phyloP scores from a whole-genome alignment of 345 rosid species.

The Stellera chamaejasme region DNA sequence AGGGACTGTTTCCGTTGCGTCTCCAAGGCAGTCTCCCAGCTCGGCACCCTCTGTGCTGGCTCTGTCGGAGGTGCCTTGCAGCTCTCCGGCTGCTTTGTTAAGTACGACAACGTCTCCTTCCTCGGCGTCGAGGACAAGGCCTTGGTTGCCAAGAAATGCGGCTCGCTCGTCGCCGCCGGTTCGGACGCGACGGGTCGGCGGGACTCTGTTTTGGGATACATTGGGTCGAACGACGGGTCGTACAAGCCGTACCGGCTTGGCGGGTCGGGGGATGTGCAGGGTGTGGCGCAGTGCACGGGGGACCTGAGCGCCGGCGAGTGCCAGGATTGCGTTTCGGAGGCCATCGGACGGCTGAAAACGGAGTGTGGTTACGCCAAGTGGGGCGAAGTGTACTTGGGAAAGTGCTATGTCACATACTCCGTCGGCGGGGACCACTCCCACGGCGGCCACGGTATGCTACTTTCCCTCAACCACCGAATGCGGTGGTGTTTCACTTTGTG shows the following conservation, averaged over 20 bases:
- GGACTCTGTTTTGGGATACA: conserved; percentile 47
- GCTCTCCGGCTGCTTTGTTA: conserved; percentile 64
- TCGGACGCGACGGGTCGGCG: conserved; percentile 36
- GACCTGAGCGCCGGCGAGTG: conserved; percentile 67
- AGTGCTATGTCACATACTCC: conserved; percentile 73
- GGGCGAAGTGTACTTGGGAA: conserved; percentile 82
- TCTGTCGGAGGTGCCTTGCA: conserved; percentile 61
- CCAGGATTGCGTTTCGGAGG: conserved; percentile 81
- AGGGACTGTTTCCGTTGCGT: conserved; percentile 67
- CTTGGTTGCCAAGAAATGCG: conserved; percentile 54
- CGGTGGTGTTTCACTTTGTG: conserved; percentile 21
- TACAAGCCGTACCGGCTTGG: conserved; percentile 43
- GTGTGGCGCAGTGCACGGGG: conserved; percentile 71
- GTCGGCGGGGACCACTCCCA: conserved; percentile 45
- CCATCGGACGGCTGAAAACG: conserved; percentile 52
- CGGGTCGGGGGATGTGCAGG: conserved; percentile 40
- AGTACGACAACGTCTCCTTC: conserved; percentile 58
- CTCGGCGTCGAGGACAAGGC: conserved; percentile 80
- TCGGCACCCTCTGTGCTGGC: conserved; percentile 44
- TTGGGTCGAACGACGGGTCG: conserved; percentile 37
- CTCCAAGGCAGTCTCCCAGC: conserved; percentile 46
- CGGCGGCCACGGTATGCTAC: conserved; percentile 30
- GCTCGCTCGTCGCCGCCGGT: conserved; percentile 36
- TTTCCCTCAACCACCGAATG: conserved; percentile 15
- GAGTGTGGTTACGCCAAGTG: conserved; percentile 48